A percentile compares a stretch with the other conserved stretches of the same genome.
Evolutionary conservation across 495 filamentous ascomycete genomes (phyloP).

Genomic region (Aspergillus leporis): DNA sequence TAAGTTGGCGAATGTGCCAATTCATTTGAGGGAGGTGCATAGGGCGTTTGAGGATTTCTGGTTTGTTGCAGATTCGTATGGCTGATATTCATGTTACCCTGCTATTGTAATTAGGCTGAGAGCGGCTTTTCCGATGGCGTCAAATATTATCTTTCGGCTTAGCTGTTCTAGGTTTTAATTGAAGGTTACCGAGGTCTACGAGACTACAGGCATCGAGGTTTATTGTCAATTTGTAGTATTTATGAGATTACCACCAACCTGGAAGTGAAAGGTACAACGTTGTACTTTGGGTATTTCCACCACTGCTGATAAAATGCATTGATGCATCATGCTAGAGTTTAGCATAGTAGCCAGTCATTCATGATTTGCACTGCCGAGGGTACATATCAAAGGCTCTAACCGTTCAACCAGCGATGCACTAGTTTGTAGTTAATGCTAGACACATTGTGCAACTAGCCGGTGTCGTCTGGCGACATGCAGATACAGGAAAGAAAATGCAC

Average conservation of each 20-base stretch:
- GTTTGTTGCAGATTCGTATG: background rate
- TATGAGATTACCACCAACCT: background rate
- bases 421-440: constrained; percentile 17
- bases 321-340: background rate
- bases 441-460: constrained; percentile 20
- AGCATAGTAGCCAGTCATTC: constrained; percentile 9
- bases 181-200: constrained; percentile 11
- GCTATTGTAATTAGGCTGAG: background rate
- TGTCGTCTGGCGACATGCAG: constrained; percentile 30
- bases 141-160: background rate
- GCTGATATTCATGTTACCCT: background rate
- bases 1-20: background rate
- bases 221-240: constrained; percentile 4
- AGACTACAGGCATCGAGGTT: background rate
- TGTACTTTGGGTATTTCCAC: constrained; percentile 1
- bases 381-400: constrained; percentile 11
- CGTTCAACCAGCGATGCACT: constrained; percentile 15
- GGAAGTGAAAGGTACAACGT: background rate
- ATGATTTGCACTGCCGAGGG: constrained; percentile 21
- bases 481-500: constrained; percentile 31
- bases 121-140: background rate
- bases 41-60: constrained; percentile 11
- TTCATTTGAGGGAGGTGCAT: constrained; percentile 1
- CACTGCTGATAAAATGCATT: background rate
- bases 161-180: constrained; percentile 7